phyloP scores from a whole-genome alignment of 1,139 yeast species.

The Yamadazyma buinensis region DNA sequence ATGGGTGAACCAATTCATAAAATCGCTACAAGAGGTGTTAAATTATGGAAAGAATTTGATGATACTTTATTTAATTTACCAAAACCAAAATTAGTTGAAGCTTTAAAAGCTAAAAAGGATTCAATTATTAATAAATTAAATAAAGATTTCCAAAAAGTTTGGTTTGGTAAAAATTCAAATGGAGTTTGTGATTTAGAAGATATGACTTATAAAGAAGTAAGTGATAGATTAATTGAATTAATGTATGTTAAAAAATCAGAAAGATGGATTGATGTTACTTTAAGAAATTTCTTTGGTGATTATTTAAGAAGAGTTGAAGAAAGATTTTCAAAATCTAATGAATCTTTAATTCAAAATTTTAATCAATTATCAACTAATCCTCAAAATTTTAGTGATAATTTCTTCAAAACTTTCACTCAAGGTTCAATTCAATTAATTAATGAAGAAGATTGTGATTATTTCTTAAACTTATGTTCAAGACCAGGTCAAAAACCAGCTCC shows the following conservation, averaged over 20 bases:
- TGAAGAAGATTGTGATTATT: conserved; percentile 94
- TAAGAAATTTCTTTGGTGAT: conserved; percentile 84
- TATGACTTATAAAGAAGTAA: conserved; percentile 93
- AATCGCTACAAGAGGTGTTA: conserved; percentile 96
- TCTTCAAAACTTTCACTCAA: conserved; percentile 66
- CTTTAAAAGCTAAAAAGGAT: conserved; percentile 77
- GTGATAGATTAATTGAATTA: conserved; percentile 81
- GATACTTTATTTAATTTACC: conserved; percentile 90
- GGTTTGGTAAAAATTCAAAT: conserved; percentile 78
- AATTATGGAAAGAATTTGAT: conserved; percentile 96
- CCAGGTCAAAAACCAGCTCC: conserved; percentile 97
- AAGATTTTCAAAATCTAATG: conserved; percentile 67
- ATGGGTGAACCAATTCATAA: conserved; percentile 99
- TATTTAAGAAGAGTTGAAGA: conserved; percentile 93
- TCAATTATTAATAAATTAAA: conserved; percentile 82
- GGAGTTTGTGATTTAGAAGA: conserved; percentile 92
- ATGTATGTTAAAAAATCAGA: conserved; percentile 76
- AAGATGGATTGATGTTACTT: conserved; percentile 85
- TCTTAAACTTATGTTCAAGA: conserved; percentile 77
- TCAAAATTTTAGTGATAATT: conserved; percentile 50
- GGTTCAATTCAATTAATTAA: conserved; percentile 81
- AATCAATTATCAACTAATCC: conserved; percentile 62
- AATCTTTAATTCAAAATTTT: conserved; percentile 73
- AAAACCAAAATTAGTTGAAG: conserved; percentile 81
- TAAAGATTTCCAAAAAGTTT: conserved; percentile 95